phyloP scores from a whole-genome alignment of 2,329 filamentous ascomycete genomes.

The Arthrobotrys pseudoclavata region DNA sequence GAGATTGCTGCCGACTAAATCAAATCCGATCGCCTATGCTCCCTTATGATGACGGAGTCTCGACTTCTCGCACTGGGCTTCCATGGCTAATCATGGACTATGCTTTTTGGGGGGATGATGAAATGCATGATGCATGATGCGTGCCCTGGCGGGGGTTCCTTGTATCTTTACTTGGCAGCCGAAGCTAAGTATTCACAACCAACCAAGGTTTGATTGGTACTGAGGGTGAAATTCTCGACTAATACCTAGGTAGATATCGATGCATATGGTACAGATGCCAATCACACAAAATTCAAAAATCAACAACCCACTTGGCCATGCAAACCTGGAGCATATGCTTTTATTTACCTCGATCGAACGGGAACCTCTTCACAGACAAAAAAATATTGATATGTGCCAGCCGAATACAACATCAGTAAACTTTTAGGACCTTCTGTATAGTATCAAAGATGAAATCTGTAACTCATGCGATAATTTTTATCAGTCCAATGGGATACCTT shows the following conservation, averaged over 20 bases:
- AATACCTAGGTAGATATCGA: neutral
- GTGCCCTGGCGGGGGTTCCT: conserved; percentile 23
- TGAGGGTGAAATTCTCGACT: neutral
- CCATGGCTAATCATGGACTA: conserved; percentile 12
- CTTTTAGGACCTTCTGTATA: conserved; percentile 22
- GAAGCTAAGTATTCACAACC: conserved; percentile 6
- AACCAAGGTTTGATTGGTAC: conserved; percentile 1
- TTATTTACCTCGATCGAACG: conserved; percentile 24
- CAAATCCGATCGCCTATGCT: conserved; percentile 23
- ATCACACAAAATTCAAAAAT: neutral
- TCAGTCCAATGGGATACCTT: conserved; percentile 79
- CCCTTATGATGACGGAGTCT: conserved; percentile 29
- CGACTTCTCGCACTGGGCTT: conserved; percentile 2
- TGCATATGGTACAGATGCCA: conserved; percentile 13
- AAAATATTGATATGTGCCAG: conserved; percentile 6
- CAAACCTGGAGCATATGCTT: neutral
- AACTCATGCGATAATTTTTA: conserved; percentile 16
- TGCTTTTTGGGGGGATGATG: conserved; percentile 19
- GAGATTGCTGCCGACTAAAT: conserved; percentile 12
- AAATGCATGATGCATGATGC: conserved; percentile 28
- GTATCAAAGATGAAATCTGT: conserved; percentile 10
- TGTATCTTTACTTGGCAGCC: conserved; percentile 23
- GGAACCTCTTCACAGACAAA: conserved; percentile 11
- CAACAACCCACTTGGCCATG: neutral
- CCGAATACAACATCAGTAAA: conserved; percentile 29